Evolutionary conservation across 345 rosid genomes (phyloP).

Genomic region (Isatis tinctoria): DNA sequence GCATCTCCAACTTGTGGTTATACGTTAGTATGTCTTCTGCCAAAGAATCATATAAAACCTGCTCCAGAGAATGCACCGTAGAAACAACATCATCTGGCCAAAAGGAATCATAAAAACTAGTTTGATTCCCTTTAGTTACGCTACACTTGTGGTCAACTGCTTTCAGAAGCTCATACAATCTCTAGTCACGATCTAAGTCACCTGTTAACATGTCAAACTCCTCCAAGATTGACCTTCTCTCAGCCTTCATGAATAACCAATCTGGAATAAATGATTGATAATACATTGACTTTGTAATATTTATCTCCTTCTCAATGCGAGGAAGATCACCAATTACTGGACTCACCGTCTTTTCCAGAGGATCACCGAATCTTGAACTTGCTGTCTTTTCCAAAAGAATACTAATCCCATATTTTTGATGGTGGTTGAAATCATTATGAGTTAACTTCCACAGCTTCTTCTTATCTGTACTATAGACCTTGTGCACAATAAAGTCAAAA

Average conservation of each 20-base stretch:
- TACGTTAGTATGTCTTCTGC: constrained; percentile 58
- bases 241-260: background rate
- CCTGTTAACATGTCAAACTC: constrained; percentile 50
- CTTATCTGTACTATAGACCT: no score
- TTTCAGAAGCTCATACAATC: constrained; percentile 64
- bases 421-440: no score
- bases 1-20: constrained; percentile 59
- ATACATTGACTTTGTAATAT: no score
- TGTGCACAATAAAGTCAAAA: constrained; percentile 55
- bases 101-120: background rate
- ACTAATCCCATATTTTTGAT: no score
- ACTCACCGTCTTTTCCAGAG: no score
- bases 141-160: constrained; percentile 25
- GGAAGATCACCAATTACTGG: no score
- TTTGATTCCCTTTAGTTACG: background rate
- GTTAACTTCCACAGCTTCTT: no score
- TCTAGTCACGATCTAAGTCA: constrained; percentile 56
- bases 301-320: no score
- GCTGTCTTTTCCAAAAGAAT: no score
- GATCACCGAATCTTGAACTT: no score
- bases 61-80: constrained; percentile 56
- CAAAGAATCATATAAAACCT: constrained; percentile 27
- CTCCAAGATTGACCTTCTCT: constrained; percentile 27
- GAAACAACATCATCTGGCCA: constrained; percentile 38
- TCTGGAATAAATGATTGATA: no score